Evolutionary conservation across 768 basidiomycete species (phyloP).

Genomic region (Leccinum uliginosum): DNA sequence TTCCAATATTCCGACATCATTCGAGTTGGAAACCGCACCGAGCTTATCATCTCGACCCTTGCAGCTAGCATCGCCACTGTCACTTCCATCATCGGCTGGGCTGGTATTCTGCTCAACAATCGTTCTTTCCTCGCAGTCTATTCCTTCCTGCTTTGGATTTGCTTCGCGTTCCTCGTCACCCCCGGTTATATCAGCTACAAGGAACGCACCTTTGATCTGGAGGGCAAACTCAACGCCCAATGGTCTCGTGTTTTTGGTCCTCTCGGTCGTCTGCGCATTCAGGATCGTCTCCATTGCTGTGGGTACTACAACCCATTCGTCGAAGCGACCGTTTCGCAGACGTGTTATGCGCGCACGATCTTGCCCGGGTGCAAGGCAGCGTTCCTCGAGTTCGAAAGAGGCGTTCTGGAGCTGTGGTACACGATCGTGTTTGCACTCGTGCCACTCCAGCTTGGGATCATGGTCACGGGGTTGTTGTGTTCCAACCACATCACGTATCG

Average conservation of each 20-base stretch:
- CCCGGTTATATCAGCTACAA: slow-evolving; percentile 82
- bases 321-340: slow-evolving; percentile 70
- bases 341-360: slow-evolving; percentile 68
- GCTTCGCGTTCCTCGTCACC: slow-evolving; percentile 62
- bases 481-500: slow-evolving; percentile 84
- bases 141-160: slow-evolving; percentile 67
- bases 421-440: slow-evolving; percentile 60
- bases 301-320: slow-evolving; percentile 79
- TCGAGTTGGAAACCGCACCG: slow-evolving; percentile 61
- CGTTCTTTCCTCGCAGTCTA: slow-evolving; percentile 77
- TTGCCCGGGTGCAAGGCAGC: slow-evolving; percentile 70
- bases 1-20: slow-evolving; percentile 68
- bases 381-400: slow-evolving; percentile 55
- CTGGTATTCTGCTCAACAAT: slow-evolving; percentile 80
- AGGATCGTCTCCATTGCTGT: slow-evolving; percentile 74
- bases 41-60: slow-evolving; percentile 68
- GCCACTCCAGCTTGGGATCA: slow-evolving; percentile 61
- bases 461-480: slow-evolving; percentile 62
- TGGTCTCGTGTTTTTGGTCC: slow-evolving; percentile 65
- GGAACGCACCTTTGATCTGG: slow-evolving; percentile 68
- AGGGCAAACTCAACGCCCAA: slow-evolving; percentile 75
- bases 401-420: slow-evolving; percentile 61
- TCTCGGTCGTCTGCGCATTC: slow-evolving; percentile 59
- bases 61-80: slow-evolving; percentile 56
- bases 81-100: slow-evolving; percentile 70